Percentiles rank a stretch among this genome's conserved stretches.
These are phyloP conservation scores for Cryptococcus wingfieldii DNA, from an alignment of 1,284 basidiomycete species.

Conservation along the genomic window DNA sequence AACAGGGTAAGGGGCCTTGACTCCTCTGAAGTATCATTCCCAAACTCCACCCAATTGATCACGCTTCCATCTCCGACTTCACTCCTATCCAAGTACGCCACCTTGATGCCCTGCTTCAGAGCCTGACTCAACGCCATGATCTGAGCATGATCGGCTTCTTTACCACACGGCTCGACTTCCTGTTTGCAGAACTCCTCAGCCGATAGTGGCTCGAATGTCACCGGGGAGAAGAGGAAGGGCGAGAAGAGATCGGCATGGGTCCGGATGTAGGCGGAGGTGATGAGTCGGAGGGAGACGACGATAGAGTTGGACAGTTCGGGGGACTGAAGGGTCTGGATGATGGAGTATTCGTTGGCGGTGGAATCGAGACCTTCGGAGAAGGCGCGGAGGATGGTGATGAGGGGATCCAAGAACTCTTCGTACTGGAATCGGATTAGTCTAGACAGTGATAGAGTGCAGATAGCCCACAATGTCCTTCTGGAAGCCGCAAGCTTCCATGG, in stretches of 20 bases:
- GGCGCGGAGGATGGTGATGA: conserved; percentile 28
- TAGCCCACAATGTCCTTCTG: conserved; percentile 58
- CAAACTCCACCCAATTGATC: conserved; percentile 63
- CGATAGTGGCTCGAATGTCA: conserved; percentile 59
- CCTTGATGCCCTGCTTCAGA: conserved; percentile 62
- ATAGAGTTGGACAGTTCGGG: conserved; percentile 45
- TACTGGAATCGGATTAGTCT: conserved; percentile 18
- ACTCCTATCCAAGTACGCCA: conserved; percentile 72
- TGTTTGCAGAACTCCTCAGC: conserved; percentile 66
- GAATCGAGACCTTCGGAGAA: conserved; percentile 31
- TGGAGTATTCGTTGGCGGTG: conserved; percentile 31
- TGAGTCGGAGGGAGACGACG: conserved; percentile 59
- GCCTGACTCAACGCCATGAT: conserved; percentile 72
- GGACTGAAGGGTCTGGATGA: conserved; percentile 43
- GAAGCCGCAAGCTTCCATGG: conserved; percentile 63
- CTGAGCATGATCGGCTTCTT: conserved; percentile 85
- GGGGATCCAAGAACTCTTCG: conserved; percentile 42
- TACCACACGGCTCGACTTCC: conserved; percentile 73
- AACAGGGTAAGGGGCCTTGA: conserved; percentile 55
- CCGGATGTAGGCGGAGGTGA: conserved; percentile 77
- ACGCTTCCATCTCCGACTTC: conserved; percentile 48
- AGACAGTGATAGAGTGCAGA: background rate
- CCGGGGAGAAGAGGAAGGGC: conserved; percentile 71
- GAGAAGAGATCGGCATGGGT: conserved; percentile 60
- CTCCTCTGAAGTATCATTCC: conserved; percentile 50